A percentile compares a stretch with the other conserved stretches of the same genome.
Evolutionary conservation across 371 early-diverging fungal species (phyloP).

Genomic region (Nematocida major): DNA sequence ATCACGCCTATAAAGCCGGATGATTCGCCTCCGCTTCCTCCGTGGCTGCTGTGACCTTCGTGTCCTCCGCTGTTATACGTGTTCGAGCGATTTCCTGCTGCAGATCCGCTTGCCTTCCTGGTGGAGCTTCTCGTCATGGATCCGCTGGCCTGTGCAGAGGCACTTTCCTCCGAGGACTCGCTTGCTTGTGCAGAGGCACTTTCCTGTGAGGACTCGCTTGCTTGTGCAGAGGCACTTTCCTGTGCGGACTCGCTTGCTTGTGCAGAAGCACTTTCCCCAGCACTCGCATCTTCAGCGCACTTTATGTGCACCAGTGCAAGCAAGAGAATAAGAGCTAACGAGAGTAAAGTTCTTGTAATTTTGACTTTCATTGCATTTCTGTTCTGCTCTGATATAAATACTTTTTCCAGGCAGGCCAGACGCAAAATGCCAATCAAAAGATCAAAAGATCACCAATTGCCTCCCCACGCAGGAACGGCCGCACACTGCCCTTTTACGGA

Average conservation of each 20-base stretch:
- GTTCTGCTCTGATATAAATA: background rate
- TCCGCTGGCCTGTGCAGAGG: too few species aligned
- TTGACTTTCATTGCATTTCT: background rate
- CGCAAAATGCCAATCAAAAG: background rate
- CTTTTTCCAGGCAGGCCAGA: background rate
- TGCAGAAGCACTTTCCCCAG: background rate
- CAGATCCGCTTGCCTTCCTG: too few species aligned
- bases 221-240: background rate
- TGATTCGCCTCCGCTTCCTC: background rate
- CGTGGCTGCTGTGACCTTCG: too few species aligned
- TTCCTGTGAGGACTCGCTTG: background rate
- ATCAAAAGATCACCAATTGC: background rate
- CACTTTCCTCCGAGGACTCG: too few species aligned
- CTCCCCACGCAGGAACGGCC: too few species aligned
- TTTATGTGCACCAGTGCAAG: background rate
- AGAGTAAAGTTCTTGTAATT: background rate
- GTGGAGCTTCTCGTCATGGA: too few species aligned
- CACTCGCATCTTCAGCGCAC: background rate
- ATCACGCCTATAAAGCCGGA: background rate
- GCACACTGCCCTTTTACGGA: too few species aligned
- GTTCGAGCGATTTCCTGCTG: too few species aligned
- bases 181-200: background rate
- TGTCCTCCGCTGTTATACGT: too few species aligned
- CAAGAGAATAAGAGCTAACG: background rate
- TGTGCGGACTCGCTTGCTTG: background rate